These are phyloP conservation scores for Globisporangium camurandrum DNA, from an alignment of 352 stramenopile species.

Conservation along the genomic window DNA sequence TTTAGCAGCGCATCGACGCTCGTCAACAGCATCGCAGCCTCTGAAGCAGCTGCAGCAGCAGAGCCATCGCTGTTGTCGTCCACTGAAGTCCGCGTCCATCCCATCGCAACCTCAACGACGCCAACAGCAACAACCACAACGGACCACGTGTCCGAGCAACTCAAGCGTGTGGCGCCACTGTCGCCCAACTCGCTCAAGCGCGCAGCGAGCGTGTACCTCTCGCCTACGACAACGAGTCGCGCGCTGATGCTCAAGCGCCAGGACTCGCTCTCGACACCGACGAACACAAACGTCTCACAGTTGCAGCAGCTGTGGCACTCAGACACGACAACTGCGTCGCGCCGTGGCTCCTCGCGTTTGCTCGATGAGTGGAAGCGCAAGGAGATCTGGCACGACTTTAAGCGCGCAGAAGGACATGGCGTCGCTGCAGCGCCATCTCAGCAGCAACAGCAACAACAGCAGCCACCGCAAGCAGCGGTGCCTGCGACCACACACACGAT, in stretches of 20 bases:
- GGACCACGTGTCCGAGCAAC: conserved; percentile 9
- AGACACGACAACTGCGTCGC: conserved; percentile 7
- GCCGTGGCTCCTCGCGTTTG: conserved; percentile 36
- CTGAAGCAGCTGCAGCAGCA: neutral
- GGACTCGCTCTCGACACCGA: conserved; percentile 6
- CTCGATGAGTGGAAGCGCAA: conserved; percentile 68
- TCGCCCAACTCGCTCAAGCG: conserved; percentile 28
- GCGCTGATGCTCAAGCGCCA: conserved; percentile 18
- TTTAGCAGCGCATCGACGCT: neutral
- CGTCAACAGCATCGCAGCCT: neutral
- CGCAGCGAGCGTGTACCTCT: conserved; percentile 27
- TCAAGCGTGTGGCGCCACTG: conserved; percentile 18
- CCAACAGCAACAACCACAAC: conserved; percentile 1
- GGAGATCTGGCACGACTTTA: conserved; percentile 70
- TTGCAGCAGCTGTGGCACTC: conserved; percentile 36
- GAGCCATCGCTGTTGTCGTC: no score
- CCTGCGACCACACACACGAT: no score
- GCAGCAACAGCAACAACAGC: neutral
- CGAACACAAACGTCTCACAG: conserved; percentile 21
- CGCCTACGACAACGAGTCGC: conserved; percentile 8
- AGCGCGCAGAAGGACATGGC: conserved; percentile 50
- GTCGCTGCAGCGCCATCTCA: conserved; percentile 15
- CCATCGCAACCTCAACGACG: conserved; percentile 15
- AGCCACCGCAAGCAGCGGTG: neutral
- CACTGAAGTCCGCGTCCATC: conserved; percentile 26